These are phyloP conservation scores for Diutina mesorugosa DNA, from an alignment of 1,139 yeast species.

Conservation along the genomic window DNA sequence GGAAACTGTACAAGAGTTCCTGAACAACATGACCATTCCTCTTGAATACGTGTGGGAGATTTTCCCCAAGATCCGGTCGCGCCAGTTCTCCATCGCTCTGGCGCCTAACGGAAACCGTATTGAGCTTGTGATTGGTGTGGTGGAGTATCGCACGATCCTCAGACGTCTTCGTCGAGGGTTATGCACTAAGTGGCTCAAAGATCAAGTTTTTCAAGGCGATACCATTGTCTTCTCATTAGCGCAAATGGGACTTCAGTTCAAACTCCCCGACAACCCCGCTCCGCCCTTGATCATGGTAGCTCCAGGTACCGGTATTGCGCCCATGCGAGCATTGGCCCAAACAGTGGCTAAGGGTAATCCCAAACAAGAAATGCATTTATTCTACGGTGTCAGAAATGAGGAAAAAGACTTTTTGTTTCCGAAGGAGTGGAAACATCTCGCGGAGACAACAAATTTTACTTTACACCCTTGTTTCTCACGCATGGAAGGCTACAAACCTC, in stretches of 20 bases:
- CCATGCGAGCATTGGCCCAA: constrained; percentile 59
- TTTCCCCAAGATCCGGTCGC: constrained; percentile 66
- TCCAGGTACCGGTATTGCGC: constrained; percentile 93
- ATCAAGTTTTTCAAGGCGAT: constrained; percentile 29
- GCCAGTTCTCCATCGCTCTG: constrained; percentile 77
- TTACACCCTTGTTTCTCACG: constrained; percentile 12
- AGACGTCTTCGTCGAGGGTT: constrained; percentile 69
- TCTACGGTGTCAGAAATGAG: constrained; percentile 65
- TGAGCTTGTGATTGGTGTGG: constrained; percentile 70
- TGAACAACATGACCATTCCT: constrained; percentile 57
- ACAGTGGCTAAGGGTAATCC: neutral
- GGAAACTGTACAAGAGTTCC: constrained; percentile 76
- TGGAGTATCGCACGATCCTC: constrained; percentile 74
- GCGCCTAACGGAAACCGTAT: constrained; percentile 27
- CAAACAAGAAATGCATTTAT: constrained; percentile 31
- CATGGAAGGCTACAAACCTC: constrained; percentile 21
- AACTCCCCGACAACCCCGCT: constrained; percentile 7
- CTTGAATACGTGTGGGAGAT: constrained; percentile 61
- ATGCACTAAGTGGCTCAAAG: constrained; percentile 67
- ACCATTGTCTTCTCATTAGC: constrained; percentile 43
- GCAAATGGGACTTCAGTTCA: constrained; percentile 28
- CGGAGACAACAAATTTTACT: constrained; percentile 12
- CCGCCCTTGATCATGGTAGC: constrained; percentile 62
- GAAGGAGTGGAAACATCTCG: constrained; percentile 34
- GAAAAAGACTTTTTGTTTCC: constrained; percentile 60